Conservation (phyloP, 768 basidiomycete genomes). For the Daedalea quercina region DNA sequence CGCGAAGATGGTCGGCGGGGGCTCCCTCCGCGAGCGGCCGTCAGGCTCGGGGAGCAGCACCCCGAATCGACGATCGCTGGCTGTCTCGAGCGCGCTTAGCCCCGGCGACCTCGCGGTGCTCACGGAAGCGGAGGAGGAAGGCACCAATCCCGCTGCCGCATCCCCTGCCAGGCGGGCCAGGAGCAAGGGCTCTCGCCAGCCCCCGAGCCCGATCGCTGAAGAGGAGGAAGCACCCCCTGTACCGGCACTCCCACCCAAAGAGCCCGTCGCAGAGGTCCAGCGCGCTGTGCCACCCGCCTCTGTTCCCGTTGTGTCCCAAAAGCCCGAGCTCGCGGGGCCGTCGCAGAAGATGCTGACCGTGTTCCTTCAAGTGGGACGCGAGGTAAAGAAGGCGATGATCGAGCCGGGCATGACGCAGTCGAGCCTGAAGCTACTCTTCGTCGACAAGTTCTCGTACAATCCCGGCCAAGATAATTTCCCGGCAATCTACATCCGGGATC, state of each 20-base stretch:
- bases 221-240: conserved; percentile 28
- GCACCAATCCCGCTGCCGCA: conserved; percentile 11
- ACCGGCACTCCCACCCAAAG: conserved; percentile 21
- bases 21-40: conserved; percentile 32
- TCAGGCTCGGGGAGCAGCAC: conserved; percentile 30
- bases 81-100: conserved; percentile 51
- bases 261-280: conserved; percentile 12
- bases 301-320: neutral
- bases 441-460: conserved; percentile 92
- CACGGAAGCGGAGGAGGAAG: conserved; percentile 68
- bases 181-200: conserved; percentile 10
- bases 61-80: conserved; percentile 62
- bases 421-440: conserved; percentile 78
- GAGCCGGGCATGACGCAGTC: conserved; percentile 68
- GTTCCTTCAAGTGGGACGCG: conserved; percentile 84
- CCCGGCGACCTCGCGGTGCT: conserved; percentile 67
- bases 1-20: conserved; percentile 79
- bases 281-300: neutral
- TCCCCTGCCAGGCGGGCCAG: conserved; percentile 18
- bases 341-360: conserved; percentile 44
- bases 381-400: conserved; percentile 81
- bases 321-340: conserved; percentile 1
- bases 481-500: conserved; percentile 92
- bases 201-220: conserved; percentile 22
- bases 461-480: conserved; percentile 92